phyloP scores from a whole-genome alignment of 2,329 filamentous ascomycete genomes.

The Talaromyces atroroseus region DNA sequence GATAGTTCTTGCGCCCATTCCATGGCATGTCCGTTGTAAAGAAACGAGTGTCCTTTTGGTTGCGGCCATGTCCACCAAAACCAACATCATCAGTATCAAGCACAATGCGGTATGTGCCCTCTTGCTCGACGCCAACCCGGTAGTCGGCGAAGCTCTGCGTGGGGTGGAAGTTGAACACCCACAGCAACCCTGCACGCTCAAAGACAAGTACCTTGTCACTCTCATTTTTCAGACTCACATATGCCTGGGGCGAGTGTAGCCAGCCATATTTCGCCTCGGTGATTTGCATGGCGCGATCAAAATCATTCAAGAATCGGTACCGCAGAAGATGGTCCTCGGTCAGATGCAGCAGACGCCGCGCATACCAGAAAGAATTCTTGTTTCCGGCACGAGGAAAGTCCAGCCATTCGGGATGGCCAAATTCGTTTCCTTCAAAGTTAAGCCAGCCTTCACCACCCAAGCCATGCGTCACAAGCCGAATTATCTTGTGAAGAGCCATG shows the following conservation, averaged over 20 bases:
- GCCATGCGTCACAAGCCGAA: conserved; percentile 83
- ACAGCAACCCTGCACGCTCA: conserved; percentile 82
- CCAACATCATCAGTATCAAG: conserved; percentile 72
- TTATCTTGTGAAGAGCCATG: conserved; percentile 94
- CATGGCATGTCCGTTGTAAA: conserved; percentile 87
- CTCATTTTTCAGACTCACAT: conserved; percentile 91
- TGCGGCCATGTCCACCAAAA: conserved; percentile 73
- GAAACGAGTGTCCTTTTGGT: conserved; percentile 76
- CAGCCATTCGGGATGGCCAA: conserved; percentile 97
- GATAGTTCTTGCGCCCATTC: conserved; percentile 86
- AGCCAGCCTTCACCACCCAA: conserved; percentile 95
- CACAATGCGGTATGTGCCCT: conserved; percentile 81
- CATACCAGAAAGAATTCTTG: conserved; percentile 89
- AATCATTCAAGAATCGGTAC: conserved; percentile 88
- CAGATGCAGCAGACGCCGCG: conserved; percentile 86
- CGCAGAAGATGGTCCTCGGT: conserved; percentile 79
- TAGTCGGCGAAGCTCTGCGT: conserved; percentile 84
- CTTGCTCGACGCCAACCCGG: conserved; percentile 75
- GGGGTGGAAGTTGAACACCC: conserved; percentile 94
- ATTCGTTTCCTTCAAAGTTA: conserved; percentile 98
- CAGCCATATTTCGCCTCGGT: conserved; percentile 86
- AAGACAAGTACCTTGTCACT: conserved; percentile 92
- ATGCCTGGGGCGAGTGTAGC: conserved; percentile 79
- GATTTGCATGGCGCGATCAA: conserved; percentile 86
- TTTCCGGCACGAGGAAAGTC: conserved; percentile 95